These are phyloP conservation scores for Starmera pachycereana DNA, from an alignment of 805 yeast species.

Conservation along the genomic window DNA sequence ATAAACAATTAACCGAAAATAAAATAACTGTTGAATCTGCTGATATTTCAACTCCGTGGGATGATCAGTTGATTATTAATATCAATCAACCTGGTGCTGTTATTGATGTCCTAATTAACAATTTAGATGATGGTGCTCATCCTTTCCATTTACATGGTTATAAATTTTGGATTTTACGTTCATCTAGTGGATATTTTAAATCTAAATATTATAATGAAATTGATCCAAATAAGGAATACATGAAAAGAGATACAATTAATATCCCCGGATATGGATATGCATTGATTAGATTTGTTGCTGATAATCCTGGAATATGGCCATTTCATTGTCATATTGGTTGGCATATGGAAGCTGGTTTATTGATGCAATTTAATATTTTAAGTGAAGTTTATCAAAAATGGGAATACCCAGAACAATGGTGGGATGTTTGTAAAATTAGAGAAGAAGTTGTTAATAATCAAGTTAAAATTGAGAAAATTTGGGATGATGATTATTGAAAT, in stretches of 20 bases:
- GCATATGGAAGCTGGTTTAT: constrained; percentile 56
- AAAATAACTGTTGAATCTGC: constrained; percentile 3
- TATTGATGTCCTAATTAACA: constrained; percentile 57
- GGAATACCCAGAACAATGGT: constrained; percentile 18
- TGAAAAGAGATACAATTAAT: constrained; percentile 49
- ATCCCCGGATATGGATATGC: constrained; percentile 49
- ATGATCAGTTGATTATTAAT: constrained; percentile 13
- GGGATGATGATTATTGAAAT: too few species aligned
- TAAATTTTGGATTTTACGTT: constrained; percentile 19
- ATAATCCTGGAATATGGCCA: constrained; percentile 78
- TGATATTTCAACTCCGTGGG: constrained; percentile 5
- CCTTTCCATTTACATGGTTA: constrained; percentile 55
- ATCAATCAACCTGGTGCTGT: constrained; percentile 20
- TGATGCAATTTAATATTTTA: constrained; percentile 17
- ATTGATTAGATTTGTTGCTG: constrained; percentile 49
- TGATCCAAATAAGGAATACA: constrained; percentile 35
- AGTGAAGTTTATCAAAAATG: constrained; percentile 15
- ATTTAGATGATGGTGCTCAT: constrained; percentile 56
- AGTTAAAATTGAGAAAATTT: not conserved
- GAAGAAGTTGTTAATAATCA: not conserved
- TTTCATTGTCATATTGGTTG: constrained; percentile 74
- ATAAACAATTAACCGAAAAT: constrained; percentile 11
- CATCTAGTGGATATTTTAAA: constrained; percentile 18
- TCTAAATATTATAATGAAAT: constrained; percentile 29
- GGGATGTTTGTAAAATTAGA: constrained; percentile 11